Conservation (phyloP, 1,284 basidiomycete species). For the Austropuccinia psidii region DNA sequence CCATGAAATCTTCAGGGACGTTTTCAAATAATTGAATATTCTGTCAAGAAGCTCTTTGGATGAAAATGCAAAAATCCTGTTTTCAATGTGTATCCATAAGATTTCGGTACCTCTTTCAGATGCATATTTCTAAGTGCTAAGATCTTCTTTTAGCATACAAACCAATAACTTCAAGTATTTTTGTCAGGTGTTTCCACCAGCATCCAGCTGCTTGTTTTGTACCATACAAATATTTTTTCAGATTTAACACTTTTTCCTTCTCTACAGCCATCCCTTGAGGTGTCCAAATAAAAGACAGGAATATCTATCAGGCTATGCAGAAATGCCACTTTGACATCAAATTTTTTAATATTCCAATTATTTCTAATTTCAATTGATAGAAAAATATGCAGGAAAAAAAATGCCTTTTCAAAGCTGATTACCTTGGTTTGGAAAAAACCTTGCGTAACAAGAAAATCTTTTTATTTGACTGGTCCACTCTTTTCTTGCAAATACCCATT, state of each 20-base stretch:
- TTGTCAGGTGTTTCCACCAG: constrained; percentile 9
- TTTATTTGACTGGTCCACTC: too few relatives aligned
- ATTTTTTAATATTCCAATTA: background rate
- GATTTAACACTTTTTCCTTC: background rate
- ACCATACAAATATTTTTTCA: background rate
- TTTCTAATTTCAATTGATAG: background rate
- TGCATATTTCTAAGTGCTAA: background rate
- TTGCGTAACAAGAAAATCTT: too few relatives aligned
- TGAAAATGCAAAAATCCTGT: background rate
- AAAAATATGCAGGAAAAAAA: background rate
- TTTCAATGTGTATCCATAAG: constrained; percentile 5
- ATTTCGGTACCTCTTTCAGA: background rate
- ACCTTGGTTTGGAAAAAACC: background rate
- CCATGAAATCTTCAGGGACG: background rate
- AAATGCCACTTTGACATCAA: background rate
- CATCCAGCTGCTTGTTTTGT: background rate
- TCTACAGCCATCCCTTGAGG: background rate
- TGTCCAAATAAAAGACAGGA: background rate
- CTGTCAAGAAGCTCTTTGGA: background rate
- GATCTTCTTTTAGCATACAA: background rate
- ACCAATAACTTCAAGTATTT: background rate
- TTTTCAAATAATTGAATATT: background rate
- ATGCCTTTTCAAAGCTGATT: background rate
- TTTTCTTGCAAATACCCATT: too few relatives aligned
- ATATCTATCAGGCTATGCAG: background rate